Evolutionary conservation across 1,284 basidiomycete species (phyloP).

Genomic region (Fomitopsis betulina): DNA sequence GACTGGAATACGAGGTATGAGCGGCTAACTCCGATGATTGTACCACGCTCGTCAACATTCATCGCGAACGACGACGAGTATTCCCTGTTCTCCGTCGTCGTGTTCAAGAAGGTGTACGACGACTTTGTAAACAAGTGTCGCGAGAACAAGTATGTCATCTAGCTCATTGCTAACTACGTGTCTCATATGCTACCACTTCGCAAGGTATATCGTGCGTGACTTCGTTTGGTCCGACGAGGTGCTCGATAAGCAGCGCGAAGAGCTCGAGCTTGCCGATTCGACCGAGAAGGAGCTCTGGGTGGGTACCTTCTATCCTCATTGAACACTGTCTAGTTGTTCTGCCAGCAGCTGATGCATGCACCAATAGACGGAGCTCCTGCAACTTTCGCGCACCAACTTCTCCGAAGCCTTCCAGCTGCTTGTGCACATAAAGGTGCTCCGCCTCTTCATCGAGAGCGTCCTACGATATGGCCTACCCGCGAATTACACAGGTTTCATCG

Average conservation of each 20-base stretch:
- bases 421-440: constrained; percentile 89
- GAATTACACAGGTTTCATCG: constrained; percentile 78
- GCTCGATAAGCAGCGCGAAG: constrained; percentile 80
- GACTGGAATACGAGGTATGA: constrained; percentile 93
- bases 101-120: constrained; percentile 91
- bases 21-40: constrained; percentile 84
- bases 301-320: constrained; percentile 20
- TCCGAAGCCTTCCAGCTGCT: constrained; percentile 95
- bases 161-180: not conserved
- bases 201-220: constrained; percentile 86
- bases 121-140: constrained; percentile 93
- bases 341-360: not conserved
- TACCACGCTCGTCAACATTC: constrained; percentile 86
- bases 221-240: constrained; percentile 90
- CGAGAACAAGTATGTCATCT: constrained; percentile 77
- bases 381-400: constrained; percentile 92
- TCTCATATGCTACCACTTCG: constrained; percentile 5
- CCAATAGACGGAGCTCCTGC: constrained; percentile 85
- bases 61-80: constrained; percentile 89
- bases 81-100: constrained; percentile 80
- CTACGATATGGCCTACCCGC: constrained; percentile 94
- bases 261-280: constrained; percentile 74
- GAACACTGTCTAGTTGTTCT: not conserved
- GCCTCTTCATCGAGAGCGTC: constrained; percentile 93
- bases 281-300: constrained; percentile 99